Evolutionary conservation across 208 protist genomes (phyloP), one percentile per base, ranked within the genome.

Genomic region (Angomonas deanei): DNA sequence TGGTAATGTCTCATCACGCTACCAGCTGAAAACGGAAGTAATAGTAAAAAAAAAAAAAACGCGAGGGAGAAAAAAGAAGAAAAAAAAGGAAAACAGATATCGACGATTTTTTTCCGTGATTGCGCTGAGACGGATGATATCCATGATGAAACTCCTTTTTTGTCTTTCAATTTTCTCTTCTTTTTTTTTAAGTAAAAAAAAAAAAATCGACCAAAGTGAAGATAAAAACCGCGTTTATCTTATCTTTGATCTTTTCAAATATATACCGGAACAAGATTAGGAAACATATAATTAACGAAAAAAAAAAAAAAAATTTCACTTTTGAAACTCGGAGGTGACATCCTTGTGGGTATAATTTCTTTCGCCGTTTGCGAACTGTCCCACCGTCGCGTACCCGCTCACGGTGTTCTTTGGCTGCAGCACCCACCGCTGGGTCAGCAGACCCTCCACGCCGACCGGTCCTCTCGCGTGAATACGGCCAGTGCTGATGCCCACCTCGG

Each of bases 401-500:
- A 17, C 33, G 2, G 54, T 31, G 31, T 53, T 26, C n/a, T 28
- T 62, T 23, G 80, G 80, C 24, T 56, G 54, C 49, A 89, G 56
- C 58, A 85, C 63, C 75, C 79, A 89, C 52, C 85, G 85, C 55
- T 80, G 59, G 6, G 86, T 95, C 33, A 97, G 62, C 17, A 97
- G 70, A 4, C 94, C 94, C 64, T 97, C 87, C 24, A 96, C 76
- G n/a, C 94, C 94, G 3, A 98, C 92, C 0, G 95, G 95, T 2
- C 95, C 95, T 36, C 95, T 86, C 5, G 95, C 89, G 74, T 96
- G 95, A 49, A 96, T 96, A 38, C 82, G 78, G 19, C 68, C 71
- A 23, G 91, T 97, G 57, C 81, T 84, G 75, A 97, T 93, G 58
- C 93, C 96, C 17, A 98, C 92, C 73, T 98, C 96, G n/a, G 91